Base-by-base conservation (phyloP, 106 monocot species). In the Apostasia shenzhenica region DNA sequence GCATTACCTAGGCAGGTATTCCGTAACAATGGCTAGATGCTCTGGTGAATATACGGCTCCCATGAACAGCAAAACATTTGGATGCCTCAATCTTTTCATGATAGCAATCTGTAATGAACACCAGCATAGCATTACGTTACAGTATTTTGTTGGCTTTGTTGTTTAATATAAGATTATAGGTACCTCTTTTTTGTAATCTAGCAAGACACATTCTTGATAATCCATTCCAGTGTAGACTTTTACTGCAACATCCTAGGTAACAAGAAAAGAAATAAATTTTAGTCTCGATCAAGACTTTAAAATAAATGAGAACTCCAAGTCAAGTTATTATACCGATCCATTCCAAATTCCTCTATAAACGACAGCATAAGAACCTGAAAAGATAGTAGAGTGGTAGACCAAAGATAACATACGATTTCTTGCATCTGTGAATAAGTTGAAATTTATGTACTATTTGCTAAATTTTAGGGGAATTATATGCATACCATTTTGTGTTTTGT, bases 41-140 rank as follows among this genome's bases (percentile, higher is more conserved):
- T 70, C 63, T 54, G 55, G 63, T 49, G 76, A 76, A 55, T 64
- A 70, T 57, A 63, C 76, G 54, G 76, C 76, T 76, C 76, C 76
- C 76, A 76, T 76, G 56, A 76, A 76, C 53, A 76, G 60, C 48
- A 76, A 63, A 45, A 76, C 70, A 70, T 76, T 76, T 55, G 76
- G 76, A 70, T 76, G 76, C 48, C 76, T 76, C 37, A 80, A 57
- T 68, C 70, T 75, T 63, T 75, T 80, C 80, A 80, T 80, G 61
- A 78, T 78, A 59, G 72, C 52, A 45, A 78, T 67, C 78, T 78
- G 78, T 40, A 67, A 72, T 64, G 14, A 59, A 56, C 39, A 40
- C 59, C 51, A 56, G 50, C 55, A 45, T 51, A 72, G 7, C 45
- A 48, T 67, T 59, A 67, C 8, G 9, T 12, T 70, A 8, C 38